Conservation (phyloP, 495 filamentous ascomycete genomes). For the Chaetomium tenue region DNA sequence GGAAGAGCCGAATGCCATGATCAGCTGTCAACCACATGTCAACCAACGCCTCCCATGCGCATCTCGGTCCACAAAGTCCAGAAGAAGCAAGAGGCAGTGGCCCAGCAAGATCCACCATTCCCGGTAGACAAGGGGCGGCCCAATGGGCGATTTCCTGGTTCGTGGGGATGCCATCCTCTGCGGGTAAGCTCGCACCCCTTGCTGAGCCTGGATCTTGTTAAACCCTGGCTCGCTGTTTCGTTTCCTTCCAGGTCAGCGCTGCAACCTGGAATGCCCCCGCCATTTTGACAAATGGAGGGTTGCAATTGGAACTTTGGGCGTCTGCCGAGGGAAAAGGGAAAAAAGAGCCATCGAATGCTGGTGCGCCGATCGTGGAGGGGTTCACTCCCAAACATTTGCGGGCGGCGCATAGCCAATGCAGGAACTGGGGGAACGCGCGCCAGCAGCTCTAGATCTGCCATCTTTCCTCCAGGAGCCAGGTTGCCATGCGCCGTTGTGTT, state of each 20-base stretch:
- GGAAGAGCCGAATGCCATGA: neutral
- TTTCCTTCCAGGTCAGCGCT: neutral
- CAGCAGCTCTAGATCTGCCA: neutral
- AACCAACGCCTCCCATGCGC: neutral
- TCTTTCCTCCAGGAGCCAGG: neutral
- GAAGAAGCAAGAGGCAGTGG: neutral
- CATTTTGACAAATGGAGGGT: neutral
- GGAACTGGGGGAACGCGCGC: neutral
- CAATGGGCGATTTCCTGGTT: slow-evolving; percentile 12
- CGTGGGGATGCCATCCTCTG: slow-evolving; percentile 3
- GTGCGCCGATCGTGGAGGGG: slow-evolving; percentile 5
- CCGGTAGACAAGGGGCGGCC: neutral
- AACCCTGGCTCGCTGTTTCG: neutral
- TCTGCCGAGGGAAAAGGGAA: slow-evolving; percentile 10
- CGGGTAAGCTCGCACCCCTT: slow-evolving; percentile 7
- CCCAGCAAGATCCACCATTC: slow-evolving; percentile 7
- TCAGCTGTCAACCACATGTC: slow-evolving; percentile 5
- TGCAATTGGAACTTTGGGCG: slow-evolving; percentile 9
- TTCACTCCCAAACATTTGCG: slow-evolving; percentile 1
- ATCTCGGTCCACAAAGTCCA: neutral
- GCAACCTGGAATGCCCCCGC: slow-evolving; percentile 1
- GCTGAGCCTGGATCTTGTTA: neutral
- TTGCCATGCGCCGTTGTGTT: neutral
- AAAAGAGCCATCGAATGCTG: neutral
- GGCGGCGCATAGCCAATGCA: slow-evolving; percentile 9